phyloP scores from a whole-genome alignment of 176 grass and related monocot genomes.

The Oryza longistaminata region DNA sequence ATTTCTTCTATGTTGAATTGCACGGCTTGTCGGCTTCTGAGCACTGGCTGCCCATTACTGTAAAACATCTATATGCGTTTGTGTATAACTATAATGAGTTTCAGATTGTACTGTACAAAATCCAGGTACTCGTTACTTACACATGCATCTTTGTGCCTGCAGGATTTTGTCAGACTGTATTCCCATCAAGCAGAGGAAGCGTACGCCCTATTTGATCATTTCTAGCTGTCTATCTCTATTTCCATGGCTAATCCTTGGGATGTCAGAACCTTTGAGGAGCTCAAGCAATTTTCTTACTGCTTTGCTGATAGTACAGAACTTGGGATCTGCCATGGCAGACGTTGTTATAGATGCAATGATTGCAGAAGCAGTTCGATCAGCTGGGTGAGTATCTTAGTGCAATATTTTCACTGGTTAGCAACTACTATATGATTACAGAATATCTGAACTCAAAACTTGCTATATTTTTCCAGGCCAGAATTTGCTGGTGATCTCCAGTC shows the following conservation, averaged over 20 bases:
- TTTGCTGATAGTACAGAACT: slow-evolving; percentile 62
- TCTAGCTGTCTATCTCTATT: slow-evolving; percentile 66
- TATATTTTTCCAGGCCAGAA: slow-evolving; percentile 53
- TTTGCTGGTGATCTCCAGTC: slow-evolving; percentile 85
- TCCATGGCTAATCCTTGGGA: slow-evolving; percentile 62
- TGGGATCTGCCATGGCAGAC: slow-evolving; percentile 82
- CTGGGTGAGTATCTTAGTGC: slow-evolving; percentile 43
- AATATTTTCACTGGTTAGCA: slow-evolving; percentile 18
- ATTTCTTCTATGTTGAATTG: background rate
- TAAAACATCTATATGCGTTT: background rate
- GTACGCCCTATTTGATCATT: slow-evolving; percentile 71
- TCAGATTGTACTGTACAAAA: slow-evolving; percentile 1
- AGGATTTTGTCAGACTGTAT: slow-evolving; percentile 82
- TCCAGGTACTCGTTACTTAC: background rate
- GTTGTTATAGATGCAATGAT: slow-evolving; percentile 89
- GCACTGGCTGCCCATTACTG: background rate
- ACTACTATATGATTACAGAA: background rate
- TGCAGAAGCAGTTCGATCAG: slow-evolving; percentile 68
- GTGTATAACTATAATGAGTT: background rate
- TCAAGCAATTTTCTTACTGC: slow-evolving; percentile 57
- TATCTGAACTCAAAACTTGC: slow-evolving; percentile 8
- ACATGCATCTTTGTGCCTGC: slow-evolving; percentile 13
- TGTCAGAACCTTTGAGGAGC: slow-evolving; percentile 51
- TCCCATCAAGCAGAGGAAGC: slow-evolving; percentile 65
- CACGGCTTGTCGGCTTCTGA: background rate